A percentile compares a stretch with the other conserved stretches of the same genome.
Conservation (phyloP, 2,329 filamentous ascomycete species). For the Chrysosporium keratinophilum region DNA sequence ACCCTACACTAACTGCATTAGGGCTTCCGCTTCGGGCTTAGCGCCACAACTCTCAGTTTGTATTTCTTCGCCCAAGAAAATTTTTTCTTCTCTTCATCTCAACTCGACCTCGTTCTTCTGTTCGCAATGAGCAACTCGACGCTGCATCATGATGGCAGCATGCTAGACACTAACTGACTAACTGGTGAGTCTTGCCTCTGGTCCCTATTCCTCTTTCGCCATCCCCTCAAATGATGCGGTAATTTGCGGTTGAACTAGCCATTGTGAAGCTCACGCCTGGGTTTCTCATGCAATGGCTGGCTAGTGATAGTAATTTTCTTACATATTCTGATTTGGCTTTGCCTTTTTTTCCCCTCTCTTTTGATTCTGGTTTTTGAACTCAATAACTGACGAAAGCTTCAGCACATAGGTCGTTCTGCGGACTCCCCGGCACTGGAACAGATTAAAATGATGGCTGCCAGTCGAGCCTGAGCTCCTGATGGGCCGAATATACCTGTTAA, state of each 20-base stretch:
- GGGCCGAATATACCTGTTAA: too few species aligned
- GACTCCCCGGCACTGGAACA: neutral
- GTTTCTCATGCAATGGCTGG: conserved; percentile 64
- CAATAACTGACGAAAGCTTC: conserved; percentile 1
- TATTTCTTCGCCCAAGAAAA: conserved; percentile 10
- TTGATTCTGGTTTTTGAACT: neutral
- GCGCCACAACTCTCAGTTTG: conserved; percentile 10
- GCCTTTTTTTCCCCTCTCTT: neutral
- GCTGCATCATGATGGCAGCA: neutral
- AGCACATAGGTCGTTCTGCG: neutral
- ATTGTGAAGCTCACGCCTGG: conserved; percentile 84
- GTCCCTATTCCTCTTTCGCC: conserved; percentile 15
- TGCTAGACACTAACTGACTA: neutral
- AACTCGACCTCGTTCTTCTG: too few species aligned
- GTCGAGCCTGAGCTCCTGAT: neutral
- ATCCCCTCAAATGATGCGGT: conserved; percentile 62
- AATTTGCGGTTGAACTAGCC: conserved; percentile 97
- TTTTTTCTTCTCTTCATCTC: conserved; percentile 8
- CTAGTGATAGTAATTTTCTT: conserved; percentile 86
- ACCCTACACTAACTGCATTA: conserved; percentile 13
- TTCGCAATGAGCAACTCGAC: neutral
- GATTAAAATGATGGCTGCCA: neutral
- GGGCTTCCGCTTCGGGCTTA: conserved; percentile 16
- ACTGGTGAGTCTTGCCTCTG: conserved; percentile 18
- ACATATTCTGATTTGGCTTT: conserved; percentile 78